Conservation (phyloP, 331 rosid genomes). For the Erythrophleum ivorense region DNA sequence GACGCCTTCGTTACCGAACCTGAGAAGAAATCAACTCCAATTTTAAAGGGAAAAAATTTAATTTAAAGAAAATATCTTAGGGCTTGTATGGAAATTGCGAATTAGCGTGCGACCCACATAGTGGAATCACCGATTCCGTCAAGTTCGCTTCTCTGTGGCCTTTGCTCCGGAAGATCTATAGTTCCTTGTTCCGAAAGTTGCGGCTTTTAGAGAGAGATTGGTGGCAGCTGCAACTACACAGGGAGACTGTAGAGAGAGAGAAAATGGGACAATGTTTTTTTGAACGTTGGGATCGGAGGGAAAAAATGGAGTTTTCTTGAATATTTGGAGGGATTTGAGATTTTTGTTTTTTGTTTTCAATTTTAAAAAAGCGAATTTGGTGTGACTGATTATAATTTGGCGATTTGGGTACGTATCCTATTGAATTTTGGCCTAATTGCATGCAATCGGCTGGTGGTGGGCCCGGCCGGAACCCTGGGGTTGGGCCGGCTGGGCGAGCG, state of each 20-base stretch:
- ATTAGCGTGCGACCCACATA: conserved; percentile 55
- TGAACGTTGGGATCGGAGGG: conserved; percentile 93
- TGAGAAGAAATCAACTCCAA: conserved; percentile 32
- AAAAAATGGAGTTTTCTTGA: conserved; percentile 47
- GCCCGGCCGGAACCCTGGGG: conserved; percentile 75
- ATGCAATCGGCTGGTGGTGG: conserved; percentile 86
- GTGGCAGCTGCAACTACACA: conserved; percentile 45
- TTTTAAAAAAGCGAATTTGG: not conserved
- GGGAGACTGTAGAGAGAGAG: conserved; percentile 38
- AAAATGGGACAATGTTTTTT: conserved; percentile 47
- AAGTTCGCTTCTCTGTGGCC: conserved; percentile 60
- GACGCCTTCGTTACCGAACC: conserved; percentile 27
- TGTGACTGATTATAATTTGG: conserved; percentile 47
- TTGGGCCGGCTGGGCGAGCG: conserved; percentile 66
- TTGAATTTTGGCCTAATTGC: conserved; percentile 58
- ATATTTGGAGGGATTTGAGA: conserved; percentile 55
- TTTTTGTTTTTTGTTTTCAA: not conserved
- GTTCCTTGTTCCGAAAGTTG: conserved; percentile 54
- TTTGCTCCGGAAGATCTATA: conserved; percentile 55
- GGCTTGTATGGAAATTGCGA: conserved; percentile 67
- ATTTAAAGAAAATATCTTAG: conserved; percentile 38
- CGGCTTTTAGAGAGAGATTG: conserved; percentile 63
- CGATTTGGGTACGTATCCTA: conserved; percentile 28
- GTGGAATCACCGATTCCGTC: conserved; percentile 77
- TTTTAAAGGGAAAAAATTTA: not conserved